Base-by-base conservation (phyloP, 192 early-diverging fungal genomes). In the Phlyctochytrium arcticum region DNA sequence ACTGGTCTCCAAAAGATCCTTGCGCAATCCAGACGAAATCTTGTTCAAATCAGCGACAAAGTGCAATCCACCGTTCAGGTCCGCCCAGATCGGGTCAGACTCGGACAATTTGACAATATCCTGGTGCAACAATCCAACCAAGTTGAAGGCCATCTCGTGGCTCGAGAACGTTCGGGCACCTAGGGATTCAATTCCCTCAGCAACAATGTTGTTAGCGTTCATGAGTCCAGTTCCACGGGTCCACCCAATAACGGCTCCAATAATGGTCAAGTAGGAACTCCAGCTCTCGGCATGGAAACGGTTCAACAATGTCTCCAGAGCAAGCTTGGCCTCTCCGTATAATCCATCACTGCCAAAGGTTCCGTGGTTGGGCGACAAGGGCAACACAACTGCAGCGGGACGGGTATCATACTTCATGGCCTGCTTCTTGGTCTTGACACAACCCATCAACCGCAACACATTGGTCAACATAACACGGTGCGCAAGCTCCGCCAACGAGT, bases 181-280 rank as follows among this genome's bases (percentile, higher is more conserved):
- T 39, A 84, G 77, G 47, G 80, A 79, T 73, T 98, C 95, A 29
- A 98, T 83, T 50, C 90, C 88, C 67, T 93, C 85, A 29, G 93
- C 90, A 53, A 93, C 86, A 36, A 90, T 79, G 72, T 98, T 93
- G 78, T 94, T 98, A 62, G 80, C 77, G 24, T 81, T 84, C 95
- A 98, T 98, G 70, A 98, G 82, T 32, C 92, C 92, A 30, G 95
- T 98, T 55, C 95, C 92, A 71, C 95, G 88, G 42, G 95, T 98
- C 95, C 95, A 98, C 29, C 95, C 95, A 72, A 98, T 98, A 24
- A 92, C 90, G 34, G 93, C 91, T 57, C 93, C 95, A 37, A 91
- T 79, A 44, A 98, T 86, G 32, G 89, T 83, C 49, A 98, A 67
- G 79, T 95, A 95, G 54, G 79, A 74, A 48, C 86, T 80, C 95